Evolutionary conservation across 2,329 filamentous ascomycete genomes (phyloP).

Genomic region (Cladophialophora exuberans): DNA sequence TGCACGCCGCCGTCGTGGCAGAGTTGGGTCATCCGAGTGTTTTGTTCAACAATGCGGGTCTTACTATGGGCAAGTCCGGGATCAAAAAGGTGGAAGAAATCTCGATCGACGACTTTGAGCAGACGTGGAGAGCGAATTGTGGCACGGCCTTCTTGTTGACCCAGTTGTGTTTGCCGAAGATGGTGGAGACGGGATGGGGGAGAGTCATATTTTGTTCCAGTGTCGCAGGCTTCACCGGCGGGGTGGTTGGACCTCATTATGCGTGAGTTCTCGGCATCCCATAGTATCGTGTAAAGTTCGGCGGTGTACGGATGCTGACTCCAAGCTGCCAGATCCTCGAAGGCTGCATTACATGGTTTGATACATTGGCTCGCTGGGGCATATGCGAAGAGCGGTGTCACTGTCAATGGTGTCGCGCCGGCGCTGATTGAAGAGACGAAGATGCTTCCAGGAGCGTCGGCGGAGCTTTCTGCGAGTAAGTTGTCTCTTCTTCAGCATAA

Average conservation of each 20-base stretch:
- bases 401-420: conserved; percentile 54
- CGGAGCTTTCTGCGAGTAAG: conserved; percentile 33
- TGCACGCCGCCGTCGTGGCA: conserved; percentile 40
- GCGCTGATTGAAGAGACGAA: conserved; percentile 51
- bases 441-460: conserved; percentile 46
- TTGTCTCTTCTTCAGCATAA: background rate
- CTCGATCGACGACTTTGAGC: conserved; percentile 65
- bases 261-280: conserved; percentile 33
- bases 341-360: conserved; percentile 51
- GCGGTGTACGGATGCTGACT: conserved; percentile 29
- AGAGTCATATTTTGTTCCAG: conserved; percentile 67
- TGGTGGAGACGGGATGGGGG: conserved; percentile 64
- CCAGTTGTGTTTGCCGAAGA: conserved; percentile 63
- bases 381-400: conserved; percentile 50
- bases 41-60: conserved; percentile 60
- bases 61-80: conserved; percentile 58
- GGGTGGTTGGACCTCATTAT: conserved; percentile 63
- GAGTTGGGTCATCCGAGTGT: conserved; percentile 42
- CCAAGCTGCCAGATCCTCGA: conserved; percentile 37
- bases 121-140: conserved; percentile 65
- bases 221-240: conserved; percentile 65
- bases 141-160: conserved; percentile 64
- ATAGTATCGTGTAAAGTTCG: conserved; percentile 29
- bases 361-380: conserved; percentile 50
- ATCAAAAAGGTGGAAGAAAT: conserved; percentile 57